Evolutionary conservation across 305 asterid genomes (phyloP), one percentile per base, ranked within the genome.

Genomic region (Rubia peregrina): DNA sequence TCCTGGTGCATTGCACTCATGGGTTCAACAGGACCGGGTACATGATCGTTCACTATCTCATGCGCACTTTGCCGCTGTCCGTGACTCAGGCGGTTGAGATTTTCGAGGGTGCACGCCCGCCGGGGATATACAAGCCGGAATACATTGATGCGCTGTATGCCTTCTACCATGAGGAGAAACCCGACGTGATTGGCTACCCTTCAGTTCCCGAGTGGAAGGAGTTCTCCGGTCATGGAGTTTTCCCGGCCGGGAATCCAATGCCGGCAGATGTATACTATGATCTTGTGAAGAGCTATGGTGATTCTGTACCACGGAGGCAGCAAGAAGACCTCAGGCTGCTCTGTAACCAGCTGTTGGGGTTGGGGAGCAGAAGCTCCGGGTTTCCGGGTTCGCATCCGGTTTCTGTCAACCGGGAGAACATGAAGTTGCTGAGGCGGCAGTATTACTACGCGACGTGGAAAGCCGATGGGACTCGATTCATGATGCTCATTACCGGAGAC

Each of bases 341-440:
- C 80, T 89, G 95, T 84, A 88, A 87, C 66, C 89, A 88, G 16
- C 36, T 51, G 86, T 72, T 67, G 85, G 89, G 93, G 30, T 64
- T 43, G 98, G 89, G 64, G 48, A 87, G 89, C 76, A 90, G 90
- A 74, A 71, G 73, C 63, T 83, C 79, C 61, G 91, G 89, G n/a
- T 95, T 95, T 82, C 98, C 99, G 46, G 98, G 98, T 30, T 92
- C 97, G 5, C 99, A 95, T 83, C 99, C 99, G 66, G 98, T 95
- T 82, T 95, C 99, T 75, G 90, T 95, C 33, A 81, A 86, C 95
- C 89, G 97, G 99, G 97, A 94, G 71, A 94, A 90, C 81, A 82
- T 91, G 68, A 96, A 91, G 76, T 77, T 91, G 73, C 81, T 94
- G 75, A 86, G 95, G 84, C 99, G 88, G 65, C 90, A 94, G 9